A percentile compares a stretch with the other conserved stretches of the same genome.
These are phyloP conservation scores for Lactuca saligna DNA, from an alignment of 129 eudicot species.

Conservation along the genomic window DNA sequence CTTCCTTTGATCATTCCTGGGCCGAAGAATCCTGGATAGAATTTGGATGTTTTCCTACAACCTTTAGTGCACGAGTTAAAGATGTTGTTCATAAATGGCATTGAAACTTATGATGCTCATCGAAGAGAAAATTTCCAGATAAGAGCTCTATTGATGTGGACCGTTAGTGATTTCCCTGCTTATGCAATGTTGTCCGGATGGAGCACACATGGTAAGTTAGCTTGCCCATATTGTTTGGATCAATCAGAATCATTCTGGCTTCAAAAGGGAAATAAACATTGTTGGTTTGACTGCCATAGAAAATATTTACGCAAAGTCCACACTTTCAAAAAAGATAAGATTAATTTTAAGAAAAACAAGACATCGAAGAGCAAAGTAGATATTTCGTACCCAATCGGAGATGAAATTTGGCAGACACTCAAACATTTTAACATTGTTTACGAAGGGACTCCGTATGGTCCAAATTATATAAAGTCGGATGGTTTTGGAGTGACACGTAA, in stretches of 20 bases:
- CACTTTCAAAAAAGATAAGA: not conserved
- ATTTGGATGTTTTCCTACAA: constrained; percentile 19
- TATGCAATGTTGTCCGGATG: constrained; percentile 34
- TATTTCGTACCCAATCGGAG: not conserved
- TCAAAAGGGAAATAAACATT: too few species aligned
- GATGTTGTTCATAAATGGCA: constrained; percentile 3
- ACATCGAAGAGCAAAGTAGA: not conserved
- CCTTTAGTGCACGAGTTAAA: constrained; percentile 25
- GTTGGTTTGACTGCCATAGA: constrained; percentile 13
- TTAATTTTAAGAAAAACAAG: not conserved
- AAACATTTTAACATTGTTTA: not conserved
- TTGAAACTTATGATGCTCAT: constrained; percentile 14
- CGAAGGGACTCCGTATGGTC: not conserved
- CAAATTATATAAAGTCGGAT: not conserved
- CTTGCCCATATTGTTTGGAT: constrained; percentile 25
- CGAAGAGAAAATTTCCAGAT: constrained; percentile 10
- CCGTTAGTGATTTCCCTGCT: constrained; percentile 26
- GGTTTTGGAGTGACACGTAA: constrained; percentile 15
- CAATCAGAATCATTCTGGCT: too few species aligned
- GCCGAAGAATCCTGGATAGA: constrained; percentile 1
- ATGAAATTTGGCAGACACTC: too few species aligned
- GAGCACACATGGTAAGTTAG: constrained; percentile 25
- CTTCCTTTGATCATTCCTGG: constrained; percentile 15
- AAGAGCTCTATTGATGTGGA: constrained; percentile 27
- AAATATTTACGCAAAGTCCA: constrained; percentile 6